Percentiles rank a stretch among this genome's conserved stretches.
Evolutionary conservation across 2,329 filamentous ascomycete species (phyloP).

Genomic region (Blastomyces gilchristii): DNA sequence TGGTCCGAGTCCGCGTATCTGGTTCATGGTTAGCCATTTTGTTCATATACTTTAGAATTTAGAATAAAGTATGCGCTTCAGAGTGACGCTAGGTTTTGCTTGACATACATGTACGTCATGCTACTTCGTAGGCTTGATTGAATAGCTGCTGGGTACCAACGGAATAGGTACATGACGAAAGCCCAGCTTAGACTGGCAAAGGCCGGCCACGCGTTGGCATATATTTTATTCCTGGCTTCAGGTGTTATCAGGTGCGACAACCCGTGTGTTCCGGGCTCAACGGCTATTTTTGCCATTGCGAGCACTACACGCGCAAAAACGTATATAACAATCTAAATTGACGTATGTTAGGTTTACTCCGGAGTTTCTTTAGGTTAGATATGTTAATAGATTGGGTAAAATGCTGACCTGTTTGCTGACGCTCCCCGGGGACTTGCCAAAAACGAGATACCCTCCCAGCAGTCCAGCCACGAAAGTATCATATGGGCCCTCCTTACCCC

Average conservation of each 20-base stretch:
- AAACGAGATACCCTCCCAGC: conserved; percentile 84
- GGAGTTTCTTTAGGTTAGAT: neutral
- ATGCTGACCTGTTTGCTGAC: conserved; percentile 61
- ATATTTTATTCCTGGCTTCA: conserved; percentile 42
- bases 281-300: conserved; percentile 69
- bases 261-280: conserved; percentile 48
- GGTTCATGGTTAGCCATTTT: conserved; percentile 9
- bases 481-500: conserved; percentile 55
- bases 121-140: conserved; percentile 85
- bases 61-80: neutral
- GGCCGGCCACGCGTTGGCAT: conserved; percentile 73
- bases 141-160: conserved; percentile 80
- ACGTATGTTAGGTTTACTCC: neutral
- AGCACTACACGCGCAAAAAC: conserved; percentile 87
- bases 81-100: neutral
- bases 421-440: conserved; percentile 67
- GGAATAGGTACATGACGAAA: conserved; percentile 88
- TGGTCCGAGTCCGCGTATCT: conserved; percentile 71
- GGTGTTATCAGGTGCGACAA: conserved; percentile 35
- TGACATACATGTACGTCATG: conserved; percentile 90
- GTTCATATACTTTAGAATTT: neutral
- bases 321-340: conserved; percentile 78
- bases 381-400: conserved; percentile 7
- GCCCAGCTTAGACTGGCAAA: conserved; percentile 91
- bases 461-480: conserved; percentile 82